Percentiles rank a stretch among this genome's conserved stretches.
Evolutionary conservation across 148 eudicot genomes (phyloP).

Genomic region (Polygonum maritimum): DNA sequence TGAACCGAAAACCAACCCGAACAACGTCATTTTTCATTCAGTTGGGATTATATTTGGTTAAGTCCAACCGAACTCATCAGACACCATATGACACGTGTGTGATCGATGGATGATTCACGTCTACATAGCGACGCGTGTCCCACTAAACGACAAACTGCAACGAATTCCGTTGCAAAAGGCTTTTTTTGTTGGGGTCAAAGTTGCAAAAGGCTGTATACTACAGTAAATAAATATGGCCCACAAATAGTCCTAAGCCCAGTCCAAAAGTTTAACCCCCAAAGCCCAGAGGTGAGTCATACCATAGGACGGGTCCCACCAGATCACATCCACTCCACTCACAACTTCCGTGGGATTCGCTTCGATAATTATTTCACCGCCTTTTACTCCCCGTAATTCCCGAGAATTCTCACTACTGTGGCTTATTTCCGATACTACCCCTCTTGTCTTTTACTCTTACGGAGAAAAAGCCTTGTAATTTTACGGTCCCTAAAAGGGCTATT

Average conservation of each 20-base stretch:
- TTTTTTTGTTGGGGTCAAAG: too few species aligned
- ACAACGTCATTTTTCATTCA: too few species aligned
- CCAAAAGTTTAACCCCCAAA: too few species aligned
- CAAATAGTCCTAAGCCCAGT: too few species aligned
- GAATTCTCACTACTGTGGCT: background rate
- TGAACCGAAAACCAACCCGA: too few species aligned
- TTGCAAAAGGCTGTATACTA: too few species aligned
- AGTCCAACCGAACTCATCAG: background rate
- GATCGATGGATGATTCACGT: background rate
- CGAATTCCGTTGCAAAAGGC: too few species aligned
- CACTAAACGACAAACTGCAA: background rate
- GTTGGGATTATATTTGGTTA: too few species aligned
- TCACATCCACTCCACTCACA: background rate
- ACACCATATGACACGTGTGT: background rate
- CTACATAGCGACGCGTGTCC: background rate
- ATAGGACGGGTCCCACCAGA: background rate
- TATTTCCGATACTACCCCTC: background rate
- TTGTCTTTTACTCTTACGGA: background rate
- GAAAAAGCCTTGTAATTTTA: too few species aligned
- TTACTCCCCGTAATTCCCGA: background rate
- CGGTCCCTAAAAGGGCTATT: too few species aligned
- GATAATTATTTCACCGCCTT: background rate
- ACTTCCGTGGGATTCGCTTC: background rate
- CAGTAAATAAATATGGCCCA: too few species aligned
- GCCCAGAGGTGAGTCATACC: background rate